Evolutionary conservation across 257 asterid genomes (phyloP).

Genomic region (Nyctanthes arbortristis): DNA sequence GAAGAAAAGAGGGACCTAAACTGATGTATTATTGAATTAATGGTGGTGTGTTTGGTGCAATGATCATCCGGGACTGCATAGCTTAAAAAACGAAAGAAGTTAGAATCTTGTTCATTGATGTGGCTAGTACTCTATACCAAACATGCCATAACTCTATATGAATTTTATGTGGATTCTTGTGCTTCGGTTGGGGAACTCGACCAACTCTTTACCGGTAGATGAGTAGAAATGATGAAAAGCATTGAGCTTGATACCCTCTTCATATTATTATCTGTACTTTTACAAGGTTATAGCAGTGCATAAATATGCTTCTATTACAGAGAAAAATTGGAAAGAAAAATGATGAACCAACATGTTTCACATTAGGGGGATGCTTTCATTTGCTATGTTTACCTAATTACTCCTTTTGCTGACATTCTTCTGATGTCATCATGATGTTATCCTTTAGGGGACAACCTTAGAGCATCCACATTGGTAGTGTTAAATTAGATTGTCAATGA

Average conservation of each 20-base stretch:
- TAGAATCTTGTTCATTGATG: neutral
- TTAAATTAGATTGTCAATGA: no score
- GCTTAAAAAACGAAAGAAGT: neutral
- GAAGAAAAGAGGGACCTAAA: neutral
- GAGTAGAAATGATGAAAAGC: neutral
- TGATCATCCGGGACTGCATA: neutral
- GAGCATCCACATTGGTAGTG: neutral
- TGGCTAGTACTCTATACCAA: neutral
- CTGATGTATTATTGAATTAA: slow-evolving; percentile 6
- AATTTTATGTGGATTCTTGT: neutral
- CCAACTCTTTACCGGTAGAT: neutral
- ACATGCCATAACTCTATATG: neutral
- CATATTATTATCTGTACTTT: slow-evolving; percentile 9
- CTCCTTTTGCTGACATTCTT: neutral
- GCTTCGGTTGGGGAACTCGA: neutral
- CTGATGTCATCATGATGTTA: neutral
- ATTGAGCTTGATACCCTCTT: slow-evolving; percentile 8
- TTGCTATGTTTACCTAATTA: neutral
- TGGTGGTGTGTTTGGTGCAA: neutral
- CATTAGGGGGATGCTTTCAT: neutral
- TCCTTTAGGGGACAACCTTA: neutral
- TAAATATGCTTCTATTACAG: neutral
- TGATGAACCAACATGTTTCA: neutral
- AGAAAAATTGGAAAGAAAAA: neutral
- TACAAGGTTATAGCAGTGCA: slow-evolving; percentile 4